Conservation (phyloP, 306 rosid genomes). For the Cucumis hystrix region DNA sequence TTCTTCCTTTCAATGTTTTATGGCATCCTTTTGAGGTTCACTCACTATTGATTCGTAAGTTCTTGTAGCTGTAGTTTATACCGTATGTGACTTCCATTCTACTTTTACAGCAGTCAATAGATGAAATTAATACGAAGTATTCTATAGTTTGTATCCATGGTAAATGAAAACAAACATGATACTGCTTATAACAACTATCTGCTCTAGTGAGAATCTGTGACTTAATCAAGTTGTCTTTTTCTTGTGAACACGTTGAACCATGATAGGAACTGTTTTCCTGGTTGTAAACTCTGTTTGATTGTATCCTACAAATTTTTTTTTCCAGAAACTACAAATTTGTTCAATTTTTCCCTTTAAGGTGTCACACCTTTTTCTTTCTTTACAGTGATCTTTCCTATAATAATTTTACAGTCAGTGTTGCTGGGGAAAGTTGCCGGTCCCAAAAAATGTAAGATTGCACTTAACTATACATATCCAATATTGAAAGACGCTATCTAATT, state of each 20-base stretch:
- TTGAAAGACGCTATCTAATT: not conserved
- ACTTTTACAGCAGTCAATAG: not conserved
- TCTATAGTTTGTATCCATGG: not conserved
- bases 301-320: not conserved
- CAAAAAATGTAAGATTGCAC: slow-evolving; percentile 32
- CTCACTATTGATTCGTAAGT: not conserved
- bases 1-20: not conserved
- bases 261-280: not conserved
- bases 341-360: not conserved
- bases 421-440: slow-evolving; percentile 25
- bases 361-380: slow-evolving; percentile 1
- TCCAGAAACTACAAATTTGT: not conserved
- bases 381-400: slow-evolving; percentile 48
- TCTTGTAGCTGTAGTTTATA: not conserved
- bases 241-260: not conserved
- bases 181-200: not conserved
- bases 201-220: not conserved
- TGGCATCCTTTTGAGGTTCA: not conserved
- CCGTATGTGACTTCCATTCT: not conserved
- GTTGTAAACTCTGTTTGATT: not conserved
- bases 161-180: not conserved
- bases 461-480: not conserved
- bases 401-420: slow-evolving; percentile 22
- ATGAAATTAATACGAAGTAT: not conserved
- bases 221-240: not conserved